Evolutionary conservation across 768 basidiomycete species (phyloP), one percentile per base, ranked within the genome.

Genomic region (Lentinula edodes): DNA sequence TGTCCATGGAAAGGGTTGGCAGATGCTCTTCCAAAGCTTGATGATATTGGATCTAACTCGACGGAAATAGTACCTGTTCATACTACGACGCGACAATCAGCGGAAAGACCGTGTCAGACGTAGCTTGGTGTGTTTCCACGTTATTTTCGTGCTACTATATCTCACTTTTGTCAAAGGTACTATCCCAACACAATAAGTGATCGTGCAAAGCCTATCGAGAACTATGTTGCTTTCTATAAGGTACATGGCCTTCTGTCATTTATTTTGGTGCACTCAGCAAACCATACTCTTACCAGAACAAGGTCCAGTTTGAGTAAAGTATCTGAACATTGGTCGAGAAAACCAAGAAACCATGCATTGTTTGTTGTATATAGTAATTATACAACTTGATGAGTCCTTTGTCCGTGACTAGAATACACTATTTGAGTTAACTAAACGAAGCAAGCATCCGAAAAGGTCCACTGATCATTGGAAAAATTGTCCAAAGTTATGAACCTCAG

Each of bases 141-240:
- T 54, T 13, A 36, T 34, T 12, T 39, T 9, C 16, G 18, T 36
- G 38, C 52, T 45, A 5, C 39, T 52, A 23, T 9, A 46, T 60
- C n/a, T 13, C 36, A 35, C 9, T 39, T 18, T 18, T 48, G 6
- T 9, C n/a, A 10, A 43, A 89, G 89, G 88, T 88, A 85, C 66
- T 91, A 91, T 66, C 83, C 88, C 0, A 57, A 77, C 1, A 74
- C 87, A 0, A 75, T 70, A 35, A 81, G 77, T 32, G 74, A 80
- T 4, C 80, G 79, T 63, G 90, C 89, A 0, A 76, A 82, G 52
- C 68, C 80, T 5, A 88, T 92, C 67, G 80, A 88, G 70, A 78
- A 78, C 9, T 84, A 86, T 67, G 77, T 91, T 20, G 91, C 90
- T 0, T 91, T 93, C 69, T 89, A 93, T 78, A 90, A 90, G 80